phyloP scores from a whole-genome alignment of 257 asterid genomes.

The Solanum habrochaites region DNA sequence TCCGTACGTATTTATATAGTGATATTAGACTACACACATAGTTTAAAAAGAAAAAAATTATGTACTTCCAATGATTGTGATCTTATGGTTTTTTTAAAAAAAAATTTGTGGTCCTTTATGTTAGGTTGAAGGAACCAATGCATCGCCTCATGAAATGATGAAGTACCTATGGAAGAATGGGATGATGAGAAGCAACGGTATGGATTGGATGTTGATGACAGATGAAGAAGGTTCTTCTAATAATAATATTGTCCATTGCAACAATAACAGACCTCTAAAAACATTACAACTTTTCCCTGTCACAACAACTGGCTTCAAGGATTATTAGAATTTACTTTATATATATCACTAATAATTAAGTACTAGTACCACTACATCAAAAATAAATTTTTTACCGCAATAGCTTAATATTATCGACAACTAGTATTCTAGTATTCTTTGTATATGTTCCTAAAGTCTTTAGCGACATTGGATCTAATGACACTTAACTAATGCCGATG shows the following conservation, averaged over 20 bases:
- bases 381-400: too few species aligned
- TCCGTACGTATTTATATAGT: not conserved
- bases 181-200: slow-evolving; percentile 14
- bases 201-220: slow-evolving; percentile 33
- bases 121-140: not conserved
- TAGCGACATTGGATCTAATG: too few species aligned
- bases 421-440: too few species aligned
- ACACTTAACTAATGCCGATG: too few species aligned
- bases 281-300: slow-evolving; percentile 81
- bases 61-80: not conserved
- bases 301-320: slow-evolving; percentile 9
- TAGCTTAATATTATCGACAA: too few species aligned
- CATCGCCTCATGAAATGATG: not conserved
- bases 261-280: slow-evolving; percentile 38
- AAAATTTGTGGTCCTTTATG: not conserved
- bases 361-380: not conserved
- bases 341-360: not conserved
- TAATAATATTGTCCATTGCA: slow-evolving; percentile 9
- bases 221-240: slow-evolving; percentile 10
- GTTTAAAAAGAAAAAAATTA: not conserved
- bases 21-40: not conserved
- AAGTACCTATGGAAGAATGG: slow-evolving; percentile 3
- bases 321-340: not conserved
- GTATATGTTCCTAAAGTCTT: too few species aligned
- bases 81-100: not conserved